These are phyloP conservation scores for Phlebiopsis gigantea DNA, from an alignment of 768 basidiomycete species.

Conservation along the genomic window DNA sequence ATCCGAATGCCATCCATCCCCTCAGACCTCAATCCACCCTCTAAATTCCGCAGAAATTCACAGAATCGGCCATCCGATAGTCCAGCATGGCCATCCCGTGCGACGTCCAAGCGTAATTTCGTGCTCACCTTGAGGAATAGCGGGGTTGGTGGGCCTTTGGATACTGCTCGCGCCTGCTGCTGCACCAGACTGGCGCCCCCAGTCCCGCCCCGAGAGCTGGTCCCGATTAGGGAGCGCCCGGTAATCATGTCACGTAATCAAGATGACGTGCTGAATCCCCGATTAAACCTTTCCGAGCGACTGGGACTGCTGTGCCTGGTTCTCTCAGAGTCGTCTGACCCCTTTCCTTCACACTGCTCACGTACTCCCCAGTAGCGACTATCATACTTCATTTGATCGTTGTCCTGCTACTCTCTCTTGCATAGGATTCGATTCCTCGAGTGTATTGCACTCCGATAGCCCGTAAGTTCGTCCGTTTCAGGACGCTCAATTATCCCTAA, in stretches of 20 bases:
- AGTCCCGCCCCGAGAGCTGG: neutral
- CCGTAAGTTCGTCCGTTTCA: neutral
- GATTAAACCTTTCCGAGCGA: neutral
- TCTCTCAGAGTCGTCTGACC: neutral
- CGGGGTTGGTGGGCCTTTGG: conserved; percentile 17
- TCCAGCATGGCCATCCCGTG: conserved; percentile 1
- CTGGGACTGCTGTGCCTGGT: conserved; percentile 1
- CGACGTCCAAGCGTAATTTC: conserved; percentile 24
- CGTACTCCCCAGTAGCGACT: neutral
- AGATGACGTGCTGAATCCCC: neutral
- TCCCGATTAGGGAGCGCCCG: neutral
- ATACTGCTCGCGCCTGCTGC: neutral
- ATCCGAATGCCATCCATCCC: conserved; percentile 17
- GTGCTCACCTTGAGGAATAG: conserved; percentile 58
- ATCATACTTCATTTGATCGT: neutral
- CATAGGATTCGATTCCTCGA: neutral
- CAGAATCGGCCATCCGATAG: conserved; percentile 7
- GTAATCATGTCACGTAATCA: neutral
- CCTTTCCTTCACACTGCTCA: neutral
- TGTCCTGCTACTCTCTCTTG: neutral
- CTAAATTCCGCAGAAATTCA: conserved; percentile 13
- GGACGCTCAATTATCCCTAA: neutral
- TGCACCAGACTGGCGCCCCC: conserved; percentile 3
- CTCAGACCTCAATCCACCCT: conserved; percentile 9
- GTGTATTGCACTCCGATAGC: neutral